Base-by-base conservation (phyloP, 2,329 filamentous ascomycete genomes). In the Pseudogymnoascus destructans region DNA sequence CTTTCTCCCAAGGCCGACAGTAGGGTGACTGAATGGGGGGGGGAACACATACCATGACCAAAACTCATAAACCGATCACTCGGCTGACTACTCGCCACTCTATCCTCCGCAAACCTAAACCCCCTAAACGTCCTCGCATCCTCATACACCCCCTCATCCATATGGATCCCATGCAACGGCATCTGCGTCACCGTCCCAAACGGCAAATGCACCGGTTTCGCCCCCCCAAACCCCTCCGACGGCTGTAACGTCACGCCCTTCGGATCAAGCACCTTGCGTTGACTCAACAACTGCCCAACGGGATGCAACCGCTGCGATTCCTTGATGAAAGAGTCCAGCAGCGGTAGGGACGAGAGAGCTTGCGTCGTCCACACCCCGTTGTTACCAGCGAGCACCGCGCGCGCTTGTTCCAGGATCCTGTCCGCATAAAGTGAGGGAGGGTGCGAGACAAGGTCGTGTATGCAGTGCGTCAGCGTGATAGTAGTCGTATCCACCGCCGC, bases 261-360 rank as follows among this genome's bases (percentile, higher is more conserved):
- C 5, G 21, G 13, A 17, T 27, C 30, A 4, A 49, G 19, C 2
- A 58, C 19, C n/a, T 49, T 58, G 8, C 36, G 38, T 5, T 40
- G 27, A 3, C 9, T 13, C 3, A 58, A 15, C 3, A 49, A 11
- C 6, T 46, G 30, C 3, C 57, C 59, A 8, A 56, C 27, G 2
- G 59, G 61, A 10, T 52, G 60, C 21, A 68, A 25, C 0, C 71
- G 63, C 36, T 70, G 64, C 7, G 64, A 66, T 57, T 73, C 71
- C 19, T 66, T 65, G 25, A 72, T 58, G 15, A 64, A 66, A 4
- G 65, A 68, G 42, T 72, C 70, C 1, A 69, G 57, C 25, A 69
- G 68, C 23, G 63, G 59, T 63, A 69, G 65, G 13, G 66, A 63
- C 9, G 63, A 61, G n/a, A 72, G 58, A 8, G 62, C 66, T 27